phyloP scores from a whole-genome alignment of 306 rosid genomes.

The Acacia crassicarpa region DNA sequence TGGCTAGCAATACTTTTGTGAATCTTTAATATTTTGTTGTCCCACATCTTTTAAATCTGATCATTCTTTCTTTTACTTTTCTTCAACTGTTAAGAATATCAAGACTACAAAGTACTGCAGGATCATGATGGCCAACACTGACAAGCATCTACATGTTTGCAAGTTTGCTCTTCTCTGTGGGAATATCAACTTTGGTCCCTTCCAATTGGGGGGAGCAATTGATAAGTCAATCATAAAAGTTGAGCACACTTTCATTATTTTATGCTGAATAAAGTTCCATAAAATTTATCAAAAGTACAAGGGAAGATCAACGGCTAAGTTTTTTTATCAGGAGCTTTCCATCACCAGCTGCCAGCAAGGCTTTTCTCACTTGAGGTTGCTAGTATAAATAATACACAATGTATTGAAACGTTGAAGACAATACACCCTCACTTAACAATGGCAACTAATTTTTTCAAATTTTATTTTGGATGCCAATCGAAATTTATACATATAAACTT shows the following conservation, averaged over 20 bases:
- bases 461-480: slow-evolving; percentile 37
- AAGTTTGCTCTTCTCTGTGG: neutral
- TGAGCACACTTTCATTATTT: neutral
- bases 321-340: neutral
- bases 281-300: slow-evolving; percentile 1
- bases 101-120: neutral
- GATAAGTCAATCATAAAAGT: slow-evolving; percentile 4
- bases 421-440: slow-evolving; percentile 26
- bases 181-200: neutral
- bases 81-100: neutral
- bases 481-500: slow-evolving; percentile 44
- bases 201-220: neutral
- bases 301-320: neutral
- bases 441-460: slow-evolving; percentile 14
- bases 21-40: neutral
- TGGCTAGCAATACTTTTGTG: neutral
- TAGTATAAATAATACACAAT: slow-evolving; percentile 28
- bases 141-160: neutral
- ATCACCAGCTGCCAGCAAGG: slow-evolving; percentile 1
- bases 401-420: slow-evolving; percentile 20
- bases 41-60: neutral
- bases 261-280: slow-evolving; percentile 13
- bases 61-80: neutral
- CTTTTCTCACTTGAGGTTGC: slow-evolving; percentile 7
- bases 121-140: neutral